Evolutionary conservation across 2,329 filamentous ascomycete genomes (phyloP), one percentile per base, ranked within the genome.

Genomic region (Stachybotrys elegans): DNA sequence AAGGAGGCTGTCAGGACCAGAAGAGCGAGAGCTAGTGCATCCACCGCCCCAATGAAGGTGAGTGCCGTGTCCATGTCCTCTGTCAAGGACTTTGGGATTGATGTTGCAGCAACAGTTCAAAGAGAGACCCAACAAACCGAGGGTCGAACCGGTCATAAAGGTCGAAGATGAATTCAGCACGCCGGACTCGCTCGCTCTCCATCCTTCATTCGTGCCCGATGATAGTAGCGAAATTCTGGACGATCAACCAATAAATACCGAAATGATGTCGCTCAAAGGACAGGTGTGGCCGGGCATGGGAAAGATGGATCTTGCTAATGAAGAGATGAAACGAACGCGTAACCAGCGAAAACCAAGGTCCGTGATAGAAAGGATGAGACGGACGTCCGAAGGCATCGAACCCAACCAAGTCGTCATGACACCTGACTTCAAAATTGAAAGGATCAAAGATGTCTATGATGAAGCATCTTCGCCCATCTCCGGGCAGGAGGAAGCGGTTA

Each of bases 311-410:
- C 81, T 87, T 43, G 87, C 87, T 5, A 86, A 83, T 5, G 76
- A 81, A 14, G 79, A 84, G 48, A 84, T 86, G 73, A 84, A 81
- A 54, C 76, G 83, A 37, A 87, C 81, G 66, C 75, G 87, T 42
- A 91, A 91, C 58, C 87, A 92, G 63, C 81, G 84, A 55, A 92
- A 92, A 61, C 79, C 84, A 43, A 74, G 71, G n/a, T 83, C 80
- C 1, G 81, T 88, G n/a, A 67, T 89, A 19, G 71, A 78, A 44
- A 76, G 78, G 46, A 81, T 92, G 63, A 75, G 82, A 53, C 62
- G 73, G 42, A 80, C 78, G 16, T 89, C 86, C 1, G 71, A 75
- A 50, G 70, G 73, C 3, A 79, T 89, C 25, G 75, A 79, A 45
- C 77, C 82, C 8, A 78, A 66, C 0, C 86, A 90, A 64, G 67